These are phyloP conservation scores for Alternaria triticina DNA, from an alignment of 2,329 filamentous ascomycete genomes.

Conservation along the genomic window DNA sequence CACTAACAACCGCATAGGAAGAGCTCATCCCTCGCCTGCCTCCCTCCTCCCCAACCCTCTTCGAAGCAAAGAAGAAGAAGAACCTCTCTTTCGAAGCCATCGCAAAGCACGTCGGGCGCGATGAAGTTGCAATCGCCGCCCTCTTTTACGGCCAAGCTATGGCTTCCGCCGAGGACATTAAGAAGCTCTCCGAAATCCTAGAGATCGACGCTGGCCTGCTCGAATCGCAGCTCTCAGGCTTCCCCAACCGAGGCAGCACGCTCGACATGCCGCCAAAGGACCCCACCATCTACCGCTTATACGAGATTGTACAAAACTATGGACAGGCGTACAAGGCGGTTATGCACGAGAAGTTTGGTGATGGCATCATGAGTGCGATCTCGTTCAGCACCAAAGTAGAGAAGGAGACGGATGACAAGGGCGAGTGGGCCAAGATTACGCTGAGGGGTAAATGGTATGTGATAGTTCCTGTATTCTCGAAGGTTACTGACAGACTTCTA, in stretches of 20 bases:
- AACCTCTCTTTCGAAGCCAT: conserved; percentile 81
- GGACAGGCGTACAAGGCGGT: conserved; percentile 96
- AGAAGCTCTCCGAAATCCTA: conserved; percentile 70
- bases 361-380: conserved; percentile 96
- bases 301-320: conserved; percentile 96
- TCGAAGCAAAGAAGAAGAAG: conserved; percentile 78
- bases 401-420: conserved; percentile 87
- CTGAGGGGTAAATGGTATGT: conserved; percentile 80
- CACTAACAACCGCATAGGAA: conserved; percentile 54
- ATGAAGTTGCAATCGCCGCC: conserved; percentile 84
- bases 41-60: conserved; percentile 73
- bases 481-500: conserved; percentile 30
- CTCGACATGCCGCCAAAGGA: conserved; percentile 86
- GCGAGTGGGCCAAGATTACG: conserved; percentile 86
- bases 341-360: conserved; percentile 83
- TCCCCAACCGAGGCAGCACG: conserved; percentile 79
- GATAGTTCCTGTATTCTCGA: not conserved
- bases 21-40: conserved; percentile 74
- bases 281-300: conserved; percentile 86
- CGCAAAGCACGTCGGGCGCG: conserved; percentile 73
- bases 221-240: conserved; percentile 69
- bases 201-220: conserved; percentile 65
- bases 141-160: conserved; percentile 89
- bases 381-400: conserved; percentile 89
- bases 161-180: conserved; percentile 72